These are phyloP conservation scores for Fusarium sambucinum DNA, from an alignment of 2,329 filamentous ascomycete species.

Conservation along the genomic window DNA sequence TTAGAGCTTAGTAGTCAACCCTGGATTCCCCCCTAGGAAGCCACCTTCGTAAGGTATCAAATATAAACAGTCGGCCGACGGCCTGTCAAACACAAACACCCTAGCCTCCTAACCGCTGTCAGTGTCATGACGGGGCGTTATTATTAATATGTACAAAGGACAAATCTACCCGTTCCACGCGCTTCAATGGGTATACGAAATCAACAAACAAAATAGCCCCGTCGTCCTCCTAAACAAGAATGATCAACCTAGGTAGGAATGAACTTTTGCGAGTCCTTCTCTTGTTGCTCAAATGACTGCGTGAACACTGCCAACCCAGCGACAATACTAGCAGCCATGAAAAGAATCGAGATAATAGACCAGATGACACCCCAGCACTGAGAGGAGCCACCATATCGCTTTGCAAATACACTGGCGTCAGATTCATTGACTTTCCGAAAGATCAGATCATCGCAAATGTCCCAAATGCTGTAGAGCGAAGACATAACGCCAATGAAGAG, in stretches of 20 bases:
- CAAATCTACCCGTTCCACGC: not conserved
- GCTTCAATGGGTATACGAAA: not conserved
- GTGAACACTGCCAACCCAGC: slow-evolving; percentile 82
- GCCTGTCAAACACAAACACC: slow-evolving; percentile 13
- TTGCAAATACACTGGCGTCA: slow-evolving; percentile 82
- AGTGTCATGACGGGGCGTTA: slow-evolving; percentile 36
- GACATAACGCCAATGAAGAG: slow-evolving; percentile 88
- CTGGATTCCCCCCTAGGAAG: not conserved
- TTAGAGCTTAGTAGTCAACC: not conserved
- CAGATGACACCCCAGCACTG: slow-evolving; percentile 86
- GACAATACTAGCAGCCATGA: slow-evolving; percentile 81
- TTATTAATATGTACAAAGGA: slow-evolving; percentile 4
- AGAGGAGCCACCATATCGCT: slow-evolving; percentile 81
- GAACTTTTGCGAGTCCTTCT: slow-evolving; percentile 75
- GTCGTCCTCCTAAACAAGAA: not conserved
- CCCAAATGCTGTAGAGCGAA: slow-evolving; percentile 83
- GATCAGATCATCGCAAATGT: slow-evolving; percentile 87
- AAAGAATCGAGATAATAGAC: slow-evolving; percentile 76
- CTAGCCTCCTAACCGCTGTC: slow-evolving; percentile 7
- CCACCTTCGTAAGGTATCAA: slow-evolving; percentile 40
- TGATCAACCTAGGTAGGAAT: slow-evolving; percentile 60
- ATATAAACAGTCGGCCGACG: slow-evolving; percentile 8
- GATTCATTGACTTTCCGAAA: slow-evolving; percentile 83
- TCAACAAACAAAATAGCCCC: not conserved
- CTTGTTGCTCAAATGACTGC: slow-evolving; percentile 75